Percentiles rank a stretch among this genome's conserved stretches.
phyloP scores from a whole-genome alignment of 2,329 filamentous ascomycete genomes.

The Nothophaeocryptopus gaeumannii region DNA sequence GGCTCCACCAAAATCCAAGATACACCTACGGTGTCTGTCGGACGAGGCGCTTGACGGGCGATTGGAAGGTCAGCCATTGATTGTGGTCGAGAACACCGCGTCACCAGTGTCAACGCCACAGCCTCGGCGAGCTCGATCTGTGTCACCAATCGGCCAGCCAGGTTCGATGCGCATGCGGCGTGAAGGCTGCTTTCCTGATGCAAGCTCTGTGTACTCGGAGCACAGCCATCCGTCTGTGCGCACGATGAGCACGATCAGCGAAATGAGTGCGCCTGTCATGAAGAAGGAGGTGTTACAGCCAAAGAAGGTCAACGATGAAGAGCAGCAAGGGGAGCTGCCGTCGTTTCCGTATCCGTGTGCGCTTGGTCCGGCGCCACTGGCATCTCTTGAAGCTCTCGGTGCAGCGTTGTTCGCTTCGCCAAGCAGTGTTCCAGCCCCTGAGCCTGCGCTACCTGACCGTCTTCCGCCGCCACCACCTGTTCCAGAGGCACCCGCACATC shows the following conservation, averaged over 20 bases:
- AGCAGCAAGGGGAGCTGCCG: not conserved
- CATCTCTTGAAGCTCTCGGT: conserved; percentile 11
- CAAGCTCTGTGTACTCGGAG: conserved; percentile 15
- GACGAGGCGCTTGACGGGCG: conserved; percentile 31
- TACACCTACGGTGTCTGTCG: conserved; percentile 31
- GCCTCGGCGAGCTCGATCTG: conserved; percentile 7
- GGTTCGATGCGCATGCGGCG: not conserved
- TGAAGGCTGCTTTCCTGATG: conserved; percentile 1
- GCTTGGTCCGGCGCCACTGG: conserved; percentile 10
- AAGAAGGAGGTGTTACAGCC: not conserved
- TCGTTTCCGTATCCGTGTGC: conserved; percentile 10
- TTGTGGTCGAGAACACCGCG: conserved; percentile 11
- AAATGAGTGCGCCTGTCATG: conserved; percentile 1
- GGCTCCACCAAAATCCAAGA: conserved; percentile 31
- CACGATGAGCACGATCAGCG: conserved; percentile 1
- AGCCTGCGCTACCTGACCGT: not conserved
- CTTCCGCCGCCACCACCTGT: too few relatives aligned
- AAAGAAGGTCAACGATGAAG: not conserved
- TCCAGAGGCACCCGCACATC: not conserved
- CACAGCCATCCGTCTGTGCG: not conserved
- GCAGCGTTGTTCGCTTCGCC: conserved; percentile 13
- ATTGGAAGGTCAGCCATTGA: conserved; percentile 20
- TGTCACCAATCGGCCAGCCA: conserved; percentile 7
- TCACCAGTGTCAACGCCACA: conserved; percentile 13
- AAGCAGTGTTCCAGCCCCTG: not conserved